These are phyloP conservation scores for Mycena polygramma DNA, from an alignment of 768 basidiomycete species.

Conservation along the genomic window DNA sequence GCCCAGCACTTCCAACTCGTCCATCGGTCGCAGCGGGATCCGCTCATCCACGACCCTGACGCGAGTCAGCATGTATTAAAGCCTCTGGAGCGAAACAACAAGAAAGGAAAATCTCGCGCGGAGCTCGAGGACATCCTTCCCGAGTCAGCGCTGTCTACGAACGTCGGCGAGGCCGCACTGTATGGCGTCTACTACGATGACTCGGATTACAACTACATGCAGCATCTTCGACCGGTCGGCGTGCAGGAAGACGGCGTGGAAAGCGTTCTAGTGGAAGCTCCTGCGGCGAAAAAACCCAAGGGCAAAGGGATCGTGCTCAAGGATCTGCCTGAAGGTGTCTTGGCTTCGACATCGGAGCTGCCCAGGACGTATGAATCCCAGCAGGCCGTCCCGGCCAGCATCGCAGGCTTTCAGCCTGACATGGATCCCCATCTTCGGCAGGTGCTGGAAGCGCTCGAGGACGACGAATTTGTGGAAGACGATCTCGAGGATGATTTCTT, in stretches of 20 bases:
- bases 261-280: constrained; percentile 85
- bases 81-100: constrained; percentile 78
- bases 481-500: constrained; percentile 84
- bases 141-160: constrained; percentile 61
- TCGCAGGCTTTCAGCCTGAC: constrained; percentile 92
- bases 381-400: constrained; percentile 83
- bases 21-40: constrained; percentile 95
- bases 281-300: constrained; percentile 53
- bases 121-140: constrained; percentile 78
- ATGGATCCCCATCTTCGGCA: constrained; percentile 97
- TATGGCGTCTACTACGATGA: constrained; percentile 98
- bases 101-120: constrained; percentile 86
- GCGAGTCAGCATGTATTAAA: constrained; percentile 93
- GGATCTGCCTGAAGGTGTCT: constrained; percentile 75
- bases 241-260: constrained; percentile 85
- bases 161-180: constrained; percentile 87
- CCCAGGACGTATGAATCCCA: constrained; percentile 82
- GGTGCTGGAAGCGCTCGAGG: constrained; percentile 92
- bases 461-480: constrained; percentile 93
- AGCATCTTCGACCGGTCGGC: constrained; percentile 89
- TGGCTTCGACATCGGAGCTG: constrained; percentile 82
- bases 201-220: constrained; percentile 98
- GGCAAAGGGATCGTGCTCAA: constrained; percentile 58
- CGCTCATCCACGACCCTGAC: constrained; percentile 93
- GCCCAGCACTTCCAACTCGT: constrained; percentile 97